These are phyloP conservation scores for Mortierella hygrophila DNA, from an alignment of 192 early-diverging fungal species.

Conservation along the genomic window DNA sequence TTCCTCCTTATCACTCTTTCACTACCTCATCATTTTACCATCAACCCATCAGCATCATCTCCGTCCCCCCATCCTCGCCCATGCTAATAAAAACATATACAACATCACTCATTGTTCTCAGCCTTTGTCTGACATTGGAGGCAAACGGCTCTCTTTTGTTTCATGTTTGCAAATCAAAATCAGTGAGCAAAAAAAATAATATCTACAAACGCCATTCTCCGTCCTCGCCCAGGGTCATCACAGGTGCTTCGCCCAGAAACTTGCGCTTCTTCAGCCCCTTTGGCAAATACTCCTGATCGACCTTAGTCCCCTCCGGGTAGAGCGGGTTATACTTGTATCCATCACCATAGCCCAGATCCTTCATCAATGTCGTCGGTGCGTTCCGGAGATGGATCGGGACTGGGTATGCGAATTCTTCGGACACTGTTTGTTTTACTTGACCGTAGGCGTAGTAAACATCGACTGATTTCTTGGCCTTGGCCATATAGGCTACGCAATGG, in stretches of 20 bases:
- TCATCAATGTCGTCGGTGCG: constrained; percentile 85
- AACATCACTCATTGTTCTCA: background rate
- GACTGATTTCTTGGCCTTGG: constrained; percentile 86
- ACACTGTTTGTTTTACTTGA: constrained; percentile 71
- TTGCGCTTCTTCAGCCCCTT: constrained; percentile 67
- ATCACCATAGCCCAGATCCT: constrained; percentile 81
- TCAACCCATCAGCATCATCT: background rate
- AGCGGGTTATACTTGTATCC: constrained; percentile 91
- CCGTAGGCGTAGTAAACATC: constrained; percentile 84
- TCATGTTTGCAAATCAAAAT: background rate
- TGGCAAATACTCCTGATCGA: constrained; percentile 87
- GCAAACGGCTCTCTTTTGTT: too few relatives aligned
- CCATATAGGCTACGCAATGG: constrained; percentile 82
- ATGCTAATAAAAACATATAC: background rate
- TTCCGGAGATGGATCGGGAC: constrained; percentile 90
- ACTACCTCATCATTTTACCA: background rate
- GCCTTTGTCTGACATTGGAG: too few relatives aligned
- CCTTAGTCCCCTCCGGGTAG: constrained; percentile 67
- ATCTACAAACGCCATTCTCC: constrained; percentile 22
- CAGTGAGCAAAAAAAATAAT: background rate
- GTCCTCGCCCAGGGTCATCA: constrained; percentile 29
- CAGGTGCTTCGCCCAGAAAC: constrained; percentile 66
- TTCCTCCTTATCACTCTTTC: background rate
- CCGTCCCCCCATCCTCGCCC: background rate
- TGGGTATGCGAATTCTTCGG: constrained; percentile 74